phyloP scores from a whole-genome alignment of 2,329 filamentous ascomycete species.

The Aureobasidium vineae region DNA sequence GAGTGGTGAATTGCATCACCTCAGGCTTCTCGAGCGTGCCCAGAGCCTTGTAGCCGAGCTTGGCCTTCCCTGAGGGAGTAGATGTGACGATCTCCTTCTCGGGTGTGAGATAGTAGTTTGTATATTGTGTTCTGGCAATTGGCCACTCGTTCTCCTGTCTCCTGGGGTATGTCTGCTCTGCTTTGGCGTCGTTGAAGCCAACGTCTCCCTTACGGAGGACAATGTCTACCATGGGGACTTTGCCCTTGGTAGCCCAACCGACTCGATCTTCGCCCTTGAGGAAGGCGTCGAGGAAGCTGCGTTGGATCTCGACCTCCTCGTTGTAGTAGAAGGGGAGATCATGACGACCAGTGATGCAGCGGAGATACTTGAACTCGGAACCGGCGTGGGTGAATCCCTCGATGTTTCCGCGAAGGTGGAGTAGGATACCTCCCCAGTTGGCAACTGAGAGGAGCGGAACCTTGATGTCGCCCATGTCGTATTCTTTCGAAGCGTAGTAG shows the following conservation, averaged over 20 bases:
- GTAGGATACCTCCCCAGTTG: slow-evolving; percentile 68
- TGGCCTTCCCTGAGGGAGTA: slow-evolving; percentile 34
- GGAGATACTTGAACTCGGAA: slow-evolving; percentile 64
- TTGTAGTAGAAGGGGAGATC: slow-evolving; percentile 69
- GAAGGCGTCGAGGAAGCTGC: slow-evolving; percentile 66
- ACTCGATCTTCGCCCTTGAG: slow-evolving; percentile 62
- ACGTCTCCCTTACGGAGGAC: slow-evolving; percentile 63
- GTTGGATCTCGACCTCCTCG: slow-evolving; percentile 65
- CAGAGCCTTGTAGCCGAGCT: slow-evolving; percentile 58
- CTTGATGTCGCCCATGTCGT: slow-evolving; percentile 62
- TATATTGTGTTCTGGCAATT: slow-evolving; percentile 62
- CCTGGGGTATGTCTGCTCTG: slow-evolving; percentile 55
- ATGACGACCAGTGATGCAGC: slow-evolving; percentile 66
- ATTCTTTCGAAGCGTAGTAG: slow-evolving; percentile 64
- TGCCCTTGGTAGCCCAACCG: slow-evolving; percentile 58
- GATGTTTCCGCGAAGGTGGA: slow-evolving; percentile 67
- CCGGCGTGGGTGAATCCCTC: slow-evolving; percentile 62
- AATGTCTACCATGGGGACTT: slow-evolving; percentile 58
- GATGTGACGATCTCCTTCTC: slow-evolving; percentile 45
- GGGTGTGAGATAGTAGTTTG: slow-evolving; percentile 57
- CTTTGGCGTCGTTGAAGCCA: slow-evolving; percentile 59
- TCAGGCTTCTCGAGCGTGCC: slow-evolving; percentile 56
- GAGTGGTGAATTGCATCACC: slow-evolving; percentile 56
- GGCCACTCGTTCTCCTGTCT: slow-evolving; percentile 64
- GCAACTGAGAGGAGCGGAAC: slow-evolving; percentile 64